Percentiles rank a stretch among this genome's conserved stretches.
phyloP scores from a whole-genome alignment of 192 early-diverging fungal species.

The Entomortierella parvispora region DNA sequence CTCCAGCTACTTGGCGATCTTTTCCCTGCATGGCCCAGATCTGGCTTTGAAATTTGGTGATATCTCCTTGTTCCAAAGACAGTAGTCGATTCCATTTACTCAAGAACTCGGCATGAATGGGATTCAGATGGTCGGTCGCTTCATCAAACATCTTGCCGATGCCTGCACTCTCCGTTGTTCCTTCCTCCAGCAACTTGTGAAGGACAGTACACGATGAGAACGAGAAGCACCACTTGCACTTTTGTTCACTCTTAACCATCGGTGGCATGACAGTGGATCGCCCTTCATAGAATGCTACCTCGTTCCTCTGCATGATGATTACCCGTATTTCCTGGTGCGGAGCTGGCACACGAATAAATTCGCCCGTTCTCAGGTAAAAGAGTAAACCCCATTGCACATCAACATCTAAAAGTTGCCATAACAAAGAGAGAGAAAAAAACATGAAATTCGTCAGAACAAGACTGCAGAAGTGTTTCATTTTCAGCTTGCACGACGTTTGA shows the following conservation, averaged over 20 bases:
- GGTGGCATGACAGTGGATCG: constrained; percentile 65
- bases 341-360: constrained; percentile 71
- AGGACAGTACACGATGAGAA: constrained; percentile 74
- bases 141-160: constrained; percentile 71
- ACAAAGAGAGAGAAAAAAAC: not conserved
- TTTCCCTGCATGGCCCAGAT: constrained; percentile 71
- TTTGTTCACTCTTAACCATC: constrained; percentile 69
- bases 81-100: constrained; percentile 82
- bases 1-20: constrained; percentile 60
- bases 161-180: constrained; percentile 64
- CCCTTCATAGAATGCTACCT: constrained; percentile 67
- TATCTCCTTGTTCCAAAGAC: constrained; percentile 79
- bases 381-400: constrained; percentile 75
- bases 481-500: too few species aligned
- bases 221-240: constrained; percentile 76
- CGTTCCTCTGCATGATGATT: constrained; percentile 81
- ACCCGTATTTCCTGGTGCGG: constrained; percentile 73
- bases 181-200: constrained; percentile 80
- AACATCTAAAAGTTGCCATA: constrained; percentile 58
- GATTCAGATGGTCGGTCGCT: constrained; percentile 66
- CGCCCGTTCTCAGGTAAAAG: constrained; percentile 77
- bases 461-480: not conserved
- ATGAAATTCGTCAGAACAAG: not conserved
- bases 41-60: constrained; percentile 65
- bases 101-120: constrained; percentile 74